These are phyloP conservation scores for Lachnellula occidentalis DNA, from an alignment of 2,329 filamentous ascomycete species.

Conservation along the genomic window DNA sequence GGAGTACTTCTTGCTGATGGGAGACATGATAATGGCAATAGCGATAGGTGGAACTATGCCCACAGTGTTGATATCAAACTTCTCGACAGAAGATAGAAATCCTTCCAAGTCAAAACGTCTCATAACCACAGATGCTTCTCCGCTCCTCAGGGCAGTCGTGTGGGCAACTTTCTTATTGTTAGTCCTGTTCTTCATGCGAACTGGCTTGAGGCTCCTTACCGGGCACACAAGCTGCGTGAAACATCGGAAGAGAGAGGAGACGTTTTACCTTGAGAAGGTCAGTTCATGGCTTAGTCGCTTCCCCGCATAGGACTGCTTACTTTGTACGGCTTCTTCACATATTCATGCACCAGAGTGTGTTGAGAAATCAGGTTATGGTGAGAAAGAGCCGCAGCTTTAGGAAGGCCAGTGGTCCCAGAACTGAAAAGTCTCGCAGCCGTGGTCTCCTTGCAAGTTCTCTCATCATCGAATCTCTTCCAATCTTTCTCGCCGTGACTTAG, in stretches of 20 bases:
- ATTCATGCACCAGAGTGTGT: conserved; percentile 41
- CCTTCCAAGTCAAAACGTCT: conserved; percentile 67
- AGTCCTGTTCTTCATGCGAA: not conserved
- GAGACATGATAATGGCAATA: conserved; percentile 47
- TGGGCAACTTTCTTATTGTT: conserved; percentile 53
- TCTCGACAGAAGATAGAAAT: conserved; percentile 63
- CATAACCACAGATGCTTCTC: conserved; percentile 49
- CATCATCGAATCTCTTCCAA: conserved; percentile 24
- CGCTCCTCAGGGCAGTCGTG: conserved; percentile 46
- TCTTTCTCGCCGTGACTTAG: conserved; percentile 22
- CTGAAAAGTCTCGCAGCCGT: conserved; percentile 38
- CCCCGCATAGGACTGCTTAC: conserved; percentile 54
- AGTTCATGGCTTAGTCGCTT: not conserved
- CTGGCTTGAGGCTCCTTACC: conserved; percentile 24
- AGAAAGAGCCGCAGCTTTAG: conserved; percentile 36
- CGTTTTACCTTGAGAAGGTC: conserved; percentile 37
- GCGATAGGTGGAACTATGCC: conserved; percentile 70
- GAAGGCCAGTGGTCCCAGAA: conserved; percentile 54
- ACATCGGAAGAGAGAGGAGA: conserved; percentile 46
- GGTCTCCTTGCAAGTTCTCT: conserved; percentile 29
- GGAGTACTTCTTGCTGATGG: conserved; percentile 17
- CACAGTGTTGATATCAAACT: conserved; percentile 61
- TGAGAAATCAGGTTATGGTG: conserved; percentile 34
- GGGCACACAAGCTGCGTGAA: conserved; percentile 66
- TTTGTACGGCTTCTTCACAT: conserved; percentile 44